Base-by-base conservation (phyloP, 2,329 filamentous ascomycete species). In the Magnaporthiopsis poae region DNA sequence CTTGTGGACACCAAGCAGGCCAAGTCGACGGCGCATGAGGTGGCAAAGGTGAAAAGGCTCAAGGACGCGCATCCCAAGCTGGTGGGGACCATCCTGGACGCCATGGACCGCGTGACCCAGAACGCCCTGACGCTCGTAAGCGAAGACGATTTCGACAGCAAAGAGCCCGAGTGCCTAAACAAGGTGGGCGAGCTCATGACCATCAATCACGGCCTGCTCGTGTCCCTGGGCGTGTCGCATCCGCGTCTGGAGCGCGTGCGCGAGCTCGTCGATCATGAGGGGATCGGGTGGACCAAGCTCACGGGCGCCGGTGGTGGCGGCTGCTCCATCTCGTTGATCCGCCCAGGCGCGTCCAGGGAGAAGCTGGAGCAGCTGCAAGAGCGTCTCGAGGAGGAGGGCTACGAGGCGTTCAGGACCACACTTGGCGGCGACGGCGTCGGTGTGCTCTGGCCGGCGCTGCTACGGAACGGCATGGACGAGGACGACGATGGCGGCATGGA, bases 241-340 rank as follows among this genome's bases (percentile, higher is more conserved):
- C 96, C 95, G 0, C 88, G 92, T 62, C 83, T 99, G 33, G 95
- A 99, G 78, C 87, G 94, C 39, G 88, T 99, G 71, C 88, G 95
- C 69, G 94, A 96, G 78, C 81, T 99, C 33, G 90, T 96, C 63
- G 94, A 99, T 71, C 88, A 95, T 71, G 86, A 92, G 67, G 90
- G 89, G 60, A 90, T 97, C 66, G 95, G 95, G 36, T 99, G 93
- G 93, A 97, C 95, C 15, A 99, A 99, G 77, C 84, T 99, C 67
- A 99, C 95, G 0, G 95, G 95, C 46, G 95, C 95, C 1, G 95
- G 95, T 29, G 96, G 95, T 15, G 96, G 95, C 67, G 95, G 95
- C 2, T 98, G 96, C 77, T 94, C 93, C 3, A 98, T 99, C 71
- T 96, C 94, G 0, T 81, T 99, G 4, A 81, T 99, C 63, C 90